phyloP scores from a whole-genome alignment of 2,329 filamentous ascomycete genomes.

The Penicillium sp. region DNA sequence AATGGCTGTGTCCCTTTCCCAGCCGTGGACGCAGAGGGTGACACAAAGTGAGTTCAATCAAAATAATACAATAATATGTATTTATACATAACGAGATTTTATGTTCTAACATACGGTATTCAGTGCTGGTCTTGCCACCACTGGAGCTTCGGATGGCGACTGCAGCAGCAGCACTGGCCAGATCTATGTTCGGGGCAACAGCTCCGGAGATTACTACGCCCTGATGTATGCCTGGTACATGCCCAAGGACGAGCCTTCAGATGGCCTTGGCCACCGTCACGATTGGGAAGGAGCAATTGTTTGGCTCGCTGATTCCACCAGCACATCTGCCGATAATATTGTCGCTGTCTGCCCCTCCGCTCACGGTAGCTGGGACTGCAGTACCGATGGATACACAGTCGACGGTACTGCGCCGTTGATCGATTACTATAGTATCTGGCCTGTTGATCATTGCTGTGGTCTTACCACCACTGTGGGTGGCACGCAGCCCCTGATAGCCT shows the following conservation, averaged over 20 bases:
- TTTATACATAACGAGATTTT: not conserved
- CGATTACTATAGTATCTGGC: slow-evolving; percentile 51
- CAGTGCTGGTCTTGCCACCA: slow-evolving; percentile 47
- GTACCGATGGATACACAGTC: slow-evolving; percentile 42
- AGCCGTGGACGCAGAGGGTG: slow-evolving; percentile 58
- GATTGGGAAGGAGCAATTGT: slow-evolving; percentile 60
- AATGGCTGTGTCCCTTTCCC: slow-evolving; percentile 66
- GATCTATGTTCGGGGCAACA: slow-evolving; percentile 50
- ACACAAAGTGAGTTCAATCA: slow-evolving; percentile 52
- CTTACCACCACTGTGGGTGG: slow-evolving; percentile 44
- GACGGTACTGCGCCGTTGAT: slow-evolving; percentile 49
- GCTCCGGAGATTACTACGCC: slow-evolving; percentile 46
- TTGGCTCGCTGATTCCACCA: slow-evolving; percentile 47
- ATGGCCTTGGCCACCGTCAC: slow-evolving; percentile 53
- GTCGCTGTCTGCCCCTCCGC: slow-evolving; percentile 55
- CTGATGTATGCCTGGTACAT: slow-evolving; percentile 58
- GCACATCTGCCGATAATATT: slow-evolving; percentile 41
- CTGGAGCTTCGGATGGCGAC: slow-evolving; percentile 39
- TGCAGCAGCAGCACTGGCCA: slow-evolving; percentile 52
- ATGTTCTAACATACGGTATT: not conserved
- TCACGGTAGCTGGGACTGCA: slow-evolving; percentile 52
- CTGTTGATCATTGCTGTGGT: slow-evolving; percentile 50
- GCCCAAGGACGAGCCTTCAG: slow-evolving; percentile 50
- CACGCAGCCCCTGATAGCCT: slow-evolving; percentile 51
- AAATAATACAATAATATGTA: not conserved